Conservation (phyloP, 441 rosid genomes). For the Populus trichocarpa region DNA sequence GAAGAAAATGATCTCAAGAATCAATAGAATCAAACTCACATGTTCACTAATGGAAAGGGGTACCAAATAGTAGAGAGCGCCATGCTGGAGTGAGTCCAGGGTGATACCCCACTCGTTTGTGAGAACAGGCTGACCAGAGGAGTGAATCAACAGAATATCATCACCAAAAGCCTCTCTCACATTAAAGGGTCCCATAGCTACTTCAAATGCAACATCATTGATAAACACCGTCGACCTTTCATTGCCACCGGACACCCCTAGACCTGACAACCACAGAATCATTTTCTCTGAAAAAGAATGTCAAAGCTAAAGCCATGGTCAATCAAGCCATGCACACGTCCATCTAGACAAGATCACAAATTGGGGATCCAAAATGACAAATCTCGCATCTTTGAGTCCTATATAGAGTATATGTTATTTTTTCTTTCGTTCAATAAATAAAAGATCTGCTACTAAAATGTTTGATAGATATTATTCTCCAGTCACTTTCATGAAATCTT, state of each 20-base stretch:
- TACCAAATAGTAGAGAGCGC: slow-evolving; percentile 77
- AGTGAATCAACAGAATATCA: slow-evolving; percentile 60
- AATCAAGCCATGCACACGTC: slow-evolving; percentile 51
- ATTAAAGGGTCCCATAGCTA: slow-evolving; percentile 64
- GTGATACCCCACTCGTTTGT: slow-evolving; percentile 85
- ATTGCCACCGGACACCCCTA: slow-evolving; percentile 23
- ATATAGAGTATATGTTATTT: background rate
- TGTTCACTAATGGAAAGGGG: slow-evolving; percentile 13
- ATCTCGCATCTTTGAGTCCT: slow-evolving; percentile 7
- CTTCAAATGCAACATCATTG: slow-evolving; percentile 79
- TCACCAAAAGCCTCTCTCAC: slow-evolving; percentile 87
- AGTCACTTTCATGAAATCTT: slow-evolving; percentile 16
- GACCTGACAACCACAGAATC: slow-evolving; percentile 25
- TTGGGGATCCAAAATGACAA: slow-evolving; percentile 17
- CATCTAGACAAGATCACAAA: slow-evolving; percentile 27
- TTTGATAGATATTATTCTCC: background rate
- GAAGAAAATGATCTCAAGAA: background rate
- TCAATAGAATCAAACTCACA: slow-evolving; percentile 9
- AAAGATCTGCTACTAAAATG: background rate
- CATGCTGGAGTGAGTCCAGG: slow-evolving; percentile 75
- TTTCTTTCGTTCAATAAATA: background rate
- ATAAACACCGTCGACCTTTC: slow-evolving; percentile 63
- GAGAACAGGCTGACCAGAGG: slow-evolving; percentile 74
- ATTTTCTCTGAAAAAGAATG: background rate
- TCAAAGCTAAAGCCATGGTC: background rate